phyloP scores from a whole-genome alignment of 495 filamentous ascomycete genomes.

The Daldinia loculata region DNA sequence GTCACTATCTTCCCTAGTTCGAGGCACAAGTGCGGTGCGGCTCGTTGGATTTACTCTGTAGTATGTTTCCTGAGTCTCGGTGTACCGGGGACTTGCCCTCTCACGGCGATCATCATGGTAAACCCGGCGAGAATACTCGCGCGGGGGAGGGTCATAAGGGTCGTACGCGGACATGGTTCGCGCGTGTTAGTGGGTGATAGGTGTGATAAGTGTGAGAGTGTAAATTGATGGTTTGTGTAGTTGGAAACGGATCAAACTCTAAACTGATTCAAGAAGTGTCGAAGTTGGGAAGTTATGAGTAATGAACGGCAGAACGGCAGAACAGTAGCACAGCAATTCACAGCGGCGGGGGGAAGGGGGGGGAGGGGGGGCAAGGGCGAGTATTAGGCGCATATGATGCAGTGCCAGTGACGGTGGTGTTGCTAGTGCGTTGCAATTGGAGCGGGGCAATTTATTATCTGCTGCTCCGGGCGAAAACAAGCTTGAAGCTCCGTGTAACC shows the following conservation, averaged over 20 bases:
- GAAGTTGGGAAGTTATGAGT: constrained; percentile 17
- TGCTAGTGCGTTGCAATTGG: constrained; percentile 14
- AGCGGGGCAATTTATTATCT: constrained; percentile 27
- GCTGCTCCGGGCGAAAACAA: constrained; percentile 25
- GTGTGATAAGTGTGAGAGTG: neutral
- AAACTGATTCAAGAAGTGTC: constrained; percentile 20
- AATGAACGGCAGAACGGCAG: constrained; percentile 2
- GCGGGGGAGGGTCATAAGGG: constrained; percentile 53
- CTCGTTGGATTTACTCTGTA: constrained; percentile 51
- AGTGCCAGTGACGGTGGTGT: constrained; percentile 10
- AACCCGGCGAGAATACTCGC: constrained; percentile 54
- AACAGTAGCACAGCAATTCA: neutral
- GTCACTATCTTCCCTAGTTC: constrained; percentile 65
- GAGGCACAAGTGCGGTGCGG: constrained; percentile 62
- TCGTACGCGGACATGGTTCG: constrained; percentile 58
- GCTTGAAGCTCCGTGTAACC: constrained; percentile 28
- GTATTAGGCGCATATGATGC: constrained; percentile 35
- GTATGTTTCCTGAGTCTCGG: constrained; percentile 60
- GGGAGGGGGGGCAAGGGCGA: constrained; percentile 3
- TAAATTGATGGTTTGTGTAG: constrained; percentile 1
- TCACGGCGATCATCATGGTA: constrained; percentile 58
- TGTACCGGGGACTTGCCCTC: constrained; percentile 56
- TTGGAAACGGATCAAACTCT: constrained; percentile 22
- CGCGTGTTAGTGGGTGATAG: neutral
- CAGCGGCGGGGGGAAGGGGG: constrained; percentile 5